phyloP scores from a whole-genome alignment of 2,329 filamentous ascomycete species.

The Arthrobotrys sinensis region DNA sequence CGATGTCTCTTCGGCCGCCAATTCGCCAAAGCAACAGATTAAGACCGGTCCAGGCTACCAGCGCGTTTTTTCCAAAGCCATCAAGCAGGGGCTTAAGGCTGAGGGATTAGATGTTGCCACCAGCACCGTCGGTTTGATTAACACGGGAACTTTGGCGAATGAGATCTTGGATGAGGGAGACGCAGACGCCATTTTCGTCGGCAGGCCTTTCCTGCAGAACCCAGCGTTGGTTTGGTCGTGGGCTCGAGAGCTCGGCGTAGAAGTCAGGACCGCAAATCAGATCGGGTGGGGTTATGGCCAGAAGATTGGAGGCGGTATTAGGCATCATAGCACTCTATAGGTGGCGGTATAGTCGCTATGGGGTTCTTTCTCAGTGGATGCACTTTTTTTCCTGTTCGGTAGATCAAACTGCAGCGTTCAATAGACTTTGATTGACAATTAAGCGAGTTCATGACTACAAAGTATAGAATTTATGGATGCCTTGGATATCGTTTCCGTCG shows the following conservation, averaged over 20 bases:
- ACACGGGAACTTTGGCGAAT: constrained; percentile 67
- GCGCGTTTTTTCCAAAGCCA: constrained; percentile 63
- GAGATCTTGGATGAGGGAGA: constrained; percentile 70
- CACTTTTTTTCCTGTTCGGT: background rate
- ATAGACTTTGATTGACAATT: too few relatives aligned
- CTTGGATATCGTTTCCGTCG: too few relatives aligned
- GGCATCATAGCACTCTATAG: constrained; percentile 38
- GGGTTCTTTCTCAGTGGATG: background rate
- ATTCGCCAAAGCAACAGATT: constrained; percentile 61
- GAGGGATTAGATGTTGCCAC: constrained; percentile 63
- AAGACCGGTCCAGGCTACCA: constrained; percentile 64
- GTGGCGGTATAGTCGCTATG: background rate
- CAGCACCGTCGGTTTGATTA: constrained; percentile 57
- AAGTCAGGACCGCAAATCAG: constrained; percentile 71
- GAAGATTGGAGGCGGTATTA: constrained; percentile 51
- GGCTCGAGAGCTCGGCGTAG: constrained; percentile 72
- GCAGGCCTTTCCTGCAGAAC: constrained; percentile 74
- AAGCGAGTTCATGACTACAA: too few relatives aligned
- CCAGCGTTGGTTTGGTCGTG: constrained; percentile 73
- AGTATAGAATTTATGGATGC: too few relatives aligned
- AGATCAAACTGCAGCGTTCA: background rate
- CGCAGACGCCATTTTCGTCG: constrained; percentile 71
- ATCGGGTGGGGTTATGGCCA: constrained; percentile 73
- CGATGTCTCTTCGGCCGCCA: constrained; percentile 81
- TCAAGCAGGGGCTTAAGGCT: constrained; percentile 63